Evolutionary conservation across 2,329 filamentous ascomycete genomes (phyloP).

Genomic region (Ustulina deusta): DNA sequence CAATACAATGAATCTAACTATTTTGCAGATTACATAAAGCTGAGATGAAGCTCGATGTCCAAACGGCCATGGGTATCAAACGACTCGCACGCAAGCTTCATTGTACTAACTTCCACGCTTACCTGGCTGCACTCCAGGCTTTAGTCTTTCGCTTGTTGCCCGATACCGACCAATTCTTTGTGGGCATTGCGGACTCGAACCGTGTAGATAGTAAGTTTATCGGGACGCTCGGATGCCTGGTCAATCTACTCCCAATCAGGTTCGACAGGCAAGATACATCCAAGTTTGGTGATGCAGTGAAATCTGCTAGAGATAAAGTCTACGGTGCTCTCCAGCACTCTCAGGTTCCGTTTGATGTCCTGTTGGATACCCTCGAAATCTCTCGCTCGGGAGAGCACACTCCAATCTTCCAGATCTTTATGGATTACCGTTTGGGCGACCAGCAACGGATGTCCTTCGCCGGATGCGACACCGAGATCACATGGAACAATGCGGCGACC

Average conservation of each 20-base stretch:
- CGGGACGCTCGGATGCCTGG: not conserved
- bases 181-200: conserved; percentile 18
- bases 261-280: not conserved
- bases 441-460: conserved; percentile 4
- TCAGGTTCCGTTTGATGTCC: conserved; percentile 54
- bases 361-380: conserved; percentile 55
- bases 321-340: conserved; percentile 53
- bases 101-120: conserved; percentile 10
- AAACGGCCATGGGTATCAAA: conserved; percentile 13
- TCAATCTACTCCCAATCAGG: conserved; percentile 21
- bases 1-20: not conserved
- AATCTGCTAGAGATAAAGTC: conserved; percentile 40
- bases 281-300: conserved; percentile 40
- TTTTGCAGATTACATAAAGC: conserved; percentile 2
- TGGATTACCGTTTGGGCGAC: conserved; percentile 43
- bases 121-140: conserved; percentile 1
- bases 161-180: not conserved
- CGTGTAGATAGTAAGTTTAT: conserved; percentile 14
- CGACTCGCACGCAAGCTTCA: conserved; percentile 1
- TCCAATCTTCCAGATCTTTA: conserved; percentile 57
- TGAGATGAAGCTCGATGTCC: conserved; percentile 3
- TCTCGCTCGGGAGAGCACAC: conserved; percentile 51
- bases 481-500: conserved; percentile 16
- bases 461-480: conserved; percentile 4
- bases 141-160: conserved; percentile 8